Conservation (phyloP, 768 basidiomycete species). For the Lentinula lateritia region DNA sequence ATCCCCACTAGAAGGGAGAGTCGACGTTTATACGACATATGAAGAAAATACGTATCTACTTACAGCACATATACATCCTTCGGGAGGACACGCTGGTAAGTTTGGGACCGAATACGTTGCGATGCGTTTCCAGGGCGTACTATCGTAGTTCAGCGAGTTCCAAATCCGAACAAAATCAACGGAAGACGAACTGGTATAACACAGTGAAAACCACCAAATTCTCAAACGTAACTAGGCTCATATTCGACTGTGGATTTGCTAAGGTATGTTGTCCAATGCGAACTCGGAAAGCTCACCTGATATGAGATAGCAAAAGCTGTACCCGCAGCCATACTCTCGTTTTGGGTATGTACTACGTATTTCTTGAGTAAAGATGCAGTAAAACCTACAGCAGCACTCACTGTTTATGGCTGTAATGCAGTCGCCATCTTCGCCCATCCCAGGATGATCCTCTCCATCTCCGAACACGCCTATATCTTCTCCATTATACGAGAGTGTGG, state of each 20-base stretch:
- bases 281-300: slow-evolving; percentile 14
- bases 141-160: slow-evolving; percentile 9
- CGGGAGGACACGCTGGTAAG: slow-evolving; percentile 36
- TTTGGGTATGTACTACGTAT: slow-evolving; percentile 37
- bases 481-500: slow-evolving; percentile 30
- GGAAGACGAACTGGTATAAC: slow-evolving; percentile 27
- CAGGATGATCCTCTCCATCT: slow-evolving; percentile 31
- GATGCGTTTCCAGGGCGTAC: slow-evolving; percentile 38
- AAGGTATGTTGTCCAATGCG: not conserved
- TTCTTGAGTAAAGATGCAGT: not conserved
- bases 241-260: slow-evolving; percentile 22
- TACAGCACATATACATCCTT: slow-evolving; percentile 39
- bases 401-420: slow-evolving; percentile 33
- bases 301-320: slow-evolving; percentile 43
- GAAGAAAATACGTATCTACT: slow-evolving; percentile 9
- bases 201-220: slow-evolving; percentile 41
- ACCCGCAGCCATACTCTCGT: slow-evolving; percentile 40
- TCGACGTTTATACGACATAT: not conserved
- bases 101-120: slow-evolving; percentile 36
- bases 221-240: slow-evolving; percentile 32
- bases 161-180: not conserved
- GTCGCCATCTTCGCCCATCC: slow-evolving; percentile 20
- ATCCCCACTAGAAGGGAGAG: slow-evolving; percentile 30
- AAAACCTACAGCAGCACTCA: slow-evolving; percentile 12
- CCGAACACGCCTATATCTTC: slow-evolving; percentile 18